Base-by-base conservation (phyloP, 208 protist genomes). In the Lotmaria passim region DNA sequence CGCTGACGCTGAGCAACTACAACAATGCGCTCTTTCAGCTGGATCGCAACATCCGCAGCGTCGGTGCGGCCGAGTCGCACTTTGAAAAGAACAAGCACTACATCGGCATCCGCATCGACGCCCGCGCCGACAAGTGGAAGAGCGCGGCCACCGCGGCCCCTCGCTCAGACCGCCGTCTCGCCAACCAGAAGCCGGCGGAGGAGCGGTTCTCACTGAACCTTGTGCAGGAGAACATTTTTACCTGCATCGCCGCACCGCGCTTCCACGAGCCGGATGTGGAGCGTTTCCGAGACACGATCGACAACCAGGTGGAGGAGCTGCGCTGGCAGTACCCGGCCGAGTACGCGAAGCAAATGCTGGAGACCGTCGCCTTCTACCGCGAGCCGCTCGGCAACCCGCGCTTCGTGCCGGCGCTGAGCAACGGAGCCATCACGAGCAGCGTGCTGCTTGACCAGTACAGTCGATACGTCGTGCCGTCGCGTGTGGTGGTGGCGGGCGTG, bases 351-450 rank as follows among this genome's bases (percentile, higher is more conserved):
- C 79, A 95, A 61, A 73, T 79, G 71, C 78, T 96, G 41, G 89
- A 96, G 79, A 91, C 82, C 5, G 84, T 96, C 21, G 87, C 91
- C 52, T 96, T 95, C 69, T 94, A 94, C 79, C 80, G 83, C 57
- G 87, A 96, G 77, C 85, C 86, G 14, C 89, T 96, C 17, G 91
- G 91, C 57, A 93, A 90, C 75, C 89, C 91, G 24, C 82, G 91
- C 73, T 89, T 87, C 56, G 86, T 95, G 44, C 91, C 88, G 3
- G 75, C 83, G 43, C 76, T 83, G 31, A 92, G 78, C 85, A 92
- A 93, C 70, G 30, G 78, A 58, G 60, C 68, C 71, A 87, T 90
- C 72, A 82, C 82, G 38, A 86, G 66, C 59, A 82, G 79, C 53
- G 78, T 87, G 23, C 78, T 96, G 53, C 60, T 91, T 26, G 86